Base-by-base conservation (phyloP, 352 stramenopile genomes). In the Phytophthora pistaciae region DNA sequence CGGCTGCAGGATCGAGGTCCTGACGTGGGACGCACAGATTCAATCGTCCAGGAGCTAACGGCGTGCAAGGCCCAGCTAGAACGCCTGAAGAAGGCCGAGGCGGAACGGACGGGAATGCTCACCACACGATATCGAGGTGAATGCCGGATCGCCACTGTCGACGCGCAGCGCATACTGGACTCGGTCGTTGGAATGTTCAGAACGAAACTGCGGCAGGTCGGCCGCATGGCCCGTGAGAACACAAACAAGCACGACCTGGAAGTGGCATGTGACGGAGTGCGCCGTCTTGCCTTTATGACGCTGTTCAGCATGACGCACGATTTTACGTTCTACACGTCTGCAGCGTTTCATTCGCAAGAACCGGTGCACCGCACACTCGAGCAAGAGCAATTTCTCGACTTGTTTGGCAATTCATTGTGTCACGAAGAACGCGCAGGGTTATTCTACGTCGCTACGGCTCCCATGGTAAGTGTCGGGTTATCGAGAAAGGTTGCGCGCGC, bases 391-490 rank as follows among this genome's bases (percentile, higher is more conserved):
- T 72, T 92, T 14, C 13, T 61, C 5, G 78, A 90, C n/a, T 23
- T 95, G 21, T 95, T 95, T 71, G 88, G 87, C 27, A 88, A 77
- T 49, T 72, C 78, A 16, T 63, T 95, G 9, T 82, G 60, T 23
- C 85, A 91, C 21, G 87, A 95, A 81, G 88, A 95, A 52, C 88
- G 88, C 9, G 70, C 85, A 3, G 87, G 88, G 1, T 61, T 93
- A 3, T 88, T 91, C 56, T 79, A 91, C 38, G 83, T 93, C 16
- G 88, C 78, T 0, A 60, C 60, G 0, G 76, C 78, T 29, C 86
- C 87, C 0, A 93, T 95, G 80, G 88, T 95, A 79, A 25, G 84
- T 76, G 14, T 14, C 31, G 27, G 14, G 36, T 18, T 18, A n/a
- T 36, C 3, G 31, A 44, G 36, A 14, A 21, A 52, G 7, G 3